Percentiles rank a stretch among this genome's conserved stretches.
Evolutionary conservation across 352 stramenopile genomes (phyloP).

Genomic region (Phytophthora pisi): DNA sequence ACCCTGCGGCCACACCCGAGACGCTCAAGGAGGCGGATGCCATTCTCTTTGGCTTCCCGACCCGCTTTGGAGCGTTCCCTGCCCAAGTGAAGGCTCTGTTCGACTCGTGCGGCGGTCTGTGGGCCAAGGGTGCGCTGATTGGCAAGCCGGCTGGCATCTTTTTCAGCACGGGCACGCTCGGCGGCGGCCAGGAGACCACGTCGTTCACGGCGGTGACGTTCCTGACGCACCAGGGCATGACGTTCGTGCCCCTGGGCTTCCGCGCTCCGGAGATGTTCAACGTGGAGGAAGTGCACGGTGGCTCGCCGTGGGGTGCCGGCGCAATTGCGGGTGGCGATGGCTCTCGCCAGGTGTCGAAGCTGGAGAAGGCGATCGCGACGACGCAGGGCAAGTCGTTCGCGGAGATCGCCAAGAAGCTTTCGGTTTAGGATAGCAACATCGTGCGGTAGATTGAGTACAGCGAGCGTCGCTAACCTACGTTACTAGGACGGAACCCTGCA

Average conservation of each 20-base stretch:
- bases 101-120: constrained; percentile 86
- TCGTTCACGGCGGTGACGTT: constrained; percentile 14
- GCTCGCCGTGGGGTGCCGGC: constrained; percentile 13
- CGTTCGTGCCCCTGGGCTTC: constrained; percentile 9
- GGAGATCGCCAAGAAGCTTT: constrained; percentile 11
- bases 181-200: constrained; percentile 14
- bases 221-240: constrained; percentile 16
- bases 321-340: constrained; percentile 9
- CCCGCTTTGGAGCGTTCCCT: constrained; percentile 76
- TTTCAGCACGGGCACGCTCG: constrained; percentile 37
- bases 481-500: neutral
- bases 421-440: neutral
- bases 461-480: too few relatives aligned
- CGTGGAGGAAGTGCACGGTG: constrained; percentile 15
- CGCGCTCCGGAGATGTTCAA: constrained; percentile 18
- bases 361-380: constrained; percentile 18
- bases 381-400: constrained; percentile 22
- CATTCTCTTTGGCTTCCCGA: constrained; percentile 89
- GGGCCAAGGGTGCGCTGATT: constrained; percentile 75
- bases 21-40: constrained; percentile 80
- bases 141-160: constrained; percentile 91
- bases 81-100: constrained; percentile 93
- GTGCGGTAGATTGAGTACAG: neutral
- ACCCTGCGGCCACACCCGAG: constrained; percentile 65
- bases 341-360: constrained; percentile 18